A percentile compares a stretch with the other conserved stretches of the same genome.
Evolutionary conservation across 352 stramenopile species (phyloP).

Genomic region (Stramenopiles sp.): DNA sequence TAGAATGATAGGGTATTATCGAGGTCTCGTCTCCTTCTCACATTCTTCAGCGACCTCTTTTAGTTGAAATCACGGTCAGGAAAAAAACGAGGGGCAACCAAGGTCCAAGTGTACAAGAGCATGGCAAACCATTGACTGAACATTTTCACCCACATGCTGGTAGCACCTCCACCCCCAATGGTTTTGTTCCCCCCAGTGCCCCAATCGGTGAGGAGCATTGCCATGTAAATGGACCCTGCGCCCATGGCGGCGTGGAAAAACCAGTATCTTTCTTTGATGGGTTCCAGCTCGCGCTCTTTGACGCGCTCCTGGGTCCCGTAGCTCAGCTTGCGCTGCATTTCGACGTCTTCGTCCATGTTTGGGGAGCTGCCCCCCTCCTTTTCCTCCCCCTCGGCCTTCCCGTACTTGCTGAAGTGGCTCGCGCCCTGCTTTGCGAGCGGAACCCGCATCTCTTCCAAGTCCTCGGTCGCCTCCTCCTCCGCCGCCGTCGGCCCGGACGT

Average conservation of each 20-base stretch:
- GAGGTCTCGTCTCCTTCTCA: not conserved
- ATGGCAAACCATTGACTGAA: slow-evolving; percentile 75
- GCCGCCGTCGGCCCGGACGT: not conserved
- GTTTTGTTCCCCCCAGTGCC: slow-evolving; percentile 16
- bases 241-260: slow-evolving; percentile 21
- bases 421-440: not conserved
- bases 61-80: slow-evolving; percentile 73
- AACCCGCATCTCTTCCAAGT: slow-evolving; percentile 9
- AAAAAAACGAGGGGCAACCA: slow-evolving; percentile 75
- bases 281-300: slow-evolving; percentile 8
- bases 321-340: not conserved
- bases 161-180: not conserved
- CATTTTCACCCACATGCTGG: slow-evolving; percentile 82
- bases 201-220: slow-evolving; percentile 23
- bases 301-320: not conserved
- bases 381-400: not conserved
- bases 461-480: slow-evolving; percentile 15
- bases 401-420: too few species aligned
- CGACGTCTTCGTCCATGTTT: not conserved
- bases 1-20: not conserved
- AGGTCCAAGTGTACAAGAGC: slow-evolving; percentile 75
- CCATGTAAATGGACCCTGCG: slow-evolving; percentile 23
- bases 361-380: too few species aligned
- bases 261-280: slow-evolving; percentile 15
- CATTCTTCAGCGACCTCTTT: not conserved